Conservation (phyloP, 1,284 basidiomycete species). For the Entoloma clypeatum region DNA sequence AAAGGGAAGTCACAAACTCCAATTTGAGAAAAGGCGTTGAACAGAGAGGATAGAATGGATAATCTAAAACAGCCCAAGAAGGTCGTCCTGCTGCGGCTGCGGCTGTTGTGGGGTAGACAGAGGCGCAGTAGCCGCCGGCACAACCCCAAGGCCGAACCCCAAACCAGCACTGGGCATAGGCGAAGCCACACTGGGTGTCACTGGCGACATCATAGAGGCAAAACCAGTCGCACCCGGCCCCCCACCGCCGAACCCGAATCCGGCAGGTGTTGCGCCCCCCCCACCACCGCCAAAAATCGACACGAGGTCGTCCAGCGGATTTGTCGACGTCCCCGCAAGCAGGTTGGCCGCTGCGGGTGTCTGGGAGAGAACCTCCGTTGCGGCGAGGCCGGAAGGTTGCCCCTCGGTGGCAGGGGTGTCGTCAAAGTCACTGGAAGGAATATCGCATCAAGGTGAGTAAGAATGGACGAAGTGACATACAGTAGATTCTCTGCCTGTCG, state of each 20-base stretch:
- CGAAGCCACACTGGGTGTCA: slow-evolving; percentile 17
- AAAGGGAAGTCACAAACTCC: slow-evolving; percentile 6
- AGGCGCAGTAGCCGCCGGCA: slow-evolving; percentile 21
- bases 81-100: slow-evolving; percentile 40
- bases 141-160: slow-evolving; percentile 16
- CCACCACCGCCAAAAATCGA: slow-evolving; percentile 70
- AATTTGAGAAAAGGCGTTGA: slow-evolving; percentile 6
- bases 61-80: slow-evolving; percentile 44
- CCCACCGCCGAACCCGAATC: slow-evolving; percentile 19
- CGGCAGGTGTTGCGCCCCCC: slow-evolving; percentile 22
- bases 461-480: slow-evolving; percentile 25
- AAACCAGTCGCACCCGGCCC: slow-evolving; percentile 19
- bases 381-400: slow-evolving; percentile 69
- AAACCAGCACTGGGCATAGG: slow-evolving; percentile 19
- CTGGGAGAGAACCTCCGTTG: slow-evolving; percentile 65
- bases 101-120: slow-evolving; percentile 23
- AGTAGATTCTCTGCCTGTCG: slow-evolving; percentile 94
- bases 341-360: slow-evolving; percentile 70
- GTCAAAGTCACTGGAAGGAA: slow-evolving; percentile 65
- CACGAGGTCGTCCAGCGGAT: slow-evolving; percentile 88
- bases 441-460: slow-evolving; percentile 5
- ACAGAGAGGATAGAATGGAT: slow-evolving; percentile 4
- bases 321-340: slow-evolving; percentile 68
- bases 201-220: slow-evolving; percentile 18
- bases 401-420: slow-evolving; percentile 61